Evolutionary conservation across 169 alveolate genomes (phyloP).

Genomic region (Theileria parva): DNA sequence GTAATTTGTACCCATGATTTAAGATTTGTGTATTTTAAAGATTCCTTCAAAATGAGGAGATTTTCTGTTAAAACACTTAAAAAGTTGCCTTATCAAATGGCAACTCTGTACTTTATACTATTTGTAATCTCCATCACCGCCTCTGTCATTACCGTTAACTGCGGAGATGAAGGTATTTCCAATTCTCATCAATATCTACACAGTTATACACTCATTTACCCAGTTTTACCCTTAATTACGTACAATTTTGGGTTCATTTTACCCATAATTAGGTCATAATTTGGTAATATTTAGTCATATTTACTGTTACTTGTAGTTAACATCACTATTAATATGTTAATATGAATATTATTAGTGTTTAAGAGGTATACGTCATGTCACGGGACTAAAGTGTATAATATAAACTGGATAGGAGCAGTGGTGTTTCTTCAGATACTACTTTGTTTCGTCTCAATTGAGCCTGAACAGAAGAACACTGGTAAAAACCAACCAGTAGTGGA

Average conservation of each 20-base stretch:
- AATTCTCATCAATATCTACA: not conserved
- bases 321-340: not conserved
- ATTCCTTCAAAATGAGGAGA: constrained; percentile 11
- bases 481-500: not conserved
- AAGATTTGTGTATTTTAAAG: not conserved
- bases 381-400: constrained; percentile 34
- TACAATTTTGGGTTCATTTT: not conserved
- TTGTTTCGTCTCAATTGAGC: constrained; percentile 22
- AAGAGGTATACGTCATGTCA: constrained; percentile 51
- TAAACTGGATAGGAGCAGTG: constrained; percentile 37
- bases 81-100: constrained; percentile 20
- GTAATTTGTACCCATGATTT: not conserved
- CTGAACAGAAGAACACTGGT: not conserved
- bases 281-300: not conserved
- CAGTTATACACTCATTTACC: not conserved
- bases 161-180: constrained; percentile 45
- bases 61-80: not conserved
- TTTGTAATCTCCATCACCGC: constrained; percentile 26
- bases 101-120: constrained; percentile 44
- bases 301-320: not conserved
- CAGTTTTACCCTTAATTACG: not conserved
- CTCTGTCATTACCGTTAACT: constrained; percentile 43
- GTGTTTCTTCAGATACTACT: constrained; percentile 40
- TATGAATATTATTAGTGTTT: constrained; percentile 40
- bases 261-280: not conserved